Evolutionary conservation across 306 rosid species (phyloP), one percentile per base, ranked within the genome.

Genomic region (Spatholobus suberectus): DNA sequence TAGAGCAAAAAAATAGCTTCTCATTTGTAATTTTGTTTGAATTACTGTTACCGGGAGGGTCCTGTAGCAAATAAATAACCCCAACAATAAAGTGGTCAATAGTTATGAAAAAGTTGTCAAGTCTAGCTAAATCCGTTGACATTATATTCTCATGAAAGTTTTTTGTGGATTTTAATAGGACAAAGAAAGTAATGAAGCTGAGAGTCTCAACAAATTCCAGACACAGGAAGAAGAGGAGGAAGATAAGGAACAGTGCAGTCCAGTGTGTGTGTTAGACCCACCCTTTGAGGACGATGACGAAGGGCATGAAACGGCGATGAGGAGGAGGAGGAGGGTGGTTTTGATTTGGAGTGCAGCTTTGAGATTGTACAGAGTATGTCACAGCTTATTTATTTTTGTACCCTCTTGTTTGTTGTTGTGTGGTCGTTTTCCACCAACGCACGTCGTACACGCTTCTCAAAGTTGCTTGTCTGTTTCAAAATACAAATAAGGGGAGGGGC

Each of bases 181-280:
- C 52, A 85, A 85, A 51, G 89, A 73, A 43, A 84, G 76, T 38
- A 79, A 78, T 1, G 85, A 61, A 73, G 70, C 8, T 12, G 91
- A 84, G 85, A 78, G 82, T 27, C 40, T 80, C 29, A 62, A 88
- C 43, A 86, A 88, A 72, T 77, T 85, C 27, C 75, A 81, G 54
- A 65, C 85, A 68, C 93, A 83, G 41, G 93, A 87, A 44, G 90
- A 86, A 78, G 94, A 86, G 78, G 95, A 92, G 62, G 99, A 96
- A 76, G 98, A 96, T 79, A 94, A 96, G 75, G 99, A 96, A 78
- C 99, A 92, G 63, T 88, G 89, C 77, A 96, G 99, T 80, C 99
- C 99, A 2, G 98, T 96, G n/a, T 94, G 94, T 8, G 93, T 96
- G 17, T 86, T 96, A 89, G 98, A 96, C 84, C 97, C 97, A 81